Evolutionary conservation across 352 stramenopile species (phyloP), one percentile per base, ranked within the genome.

Genomic region (Phytopythium sindhum): DNA sequence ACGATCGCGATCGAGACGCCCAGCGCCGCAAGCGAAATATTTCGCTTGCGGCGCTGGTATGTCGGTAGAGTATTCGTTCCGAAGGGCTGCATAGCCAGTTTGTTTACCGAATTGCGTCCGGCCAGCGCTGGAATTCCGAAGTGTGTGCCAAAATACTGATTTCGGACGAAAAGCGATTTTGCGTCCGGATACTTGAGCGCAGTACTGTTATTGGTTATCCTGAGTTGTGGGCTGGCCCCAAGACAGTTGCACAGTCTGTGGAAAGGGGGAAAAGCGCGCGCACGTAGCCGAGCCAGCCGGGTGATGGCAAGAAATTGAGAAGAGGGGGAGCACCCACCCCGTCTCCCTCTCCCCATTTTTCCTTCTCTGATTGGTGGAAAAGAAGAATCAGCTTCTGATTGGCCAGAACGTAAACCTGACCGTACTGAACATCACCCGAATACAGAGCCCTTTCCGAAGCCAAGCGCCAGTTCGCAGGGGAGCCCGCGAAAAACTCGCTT

Each of bases 361-460:
- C 10, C 5, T 11, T 10, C 41, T 55, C 2, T 6, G 3, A 42
- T 57, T 57, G 51, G 51, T 57, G 2, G 14, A 57, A 53, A 53
- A 26, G n/a, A n/a, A n/a, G n/a, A n/a, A n/a, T n/a, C n/a, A n/a
- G n/a, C 2, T 21, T 61, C 15, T 39, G 24, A 61, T 61, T 61
- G 56, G 56, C 10, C 4, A 17, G 35, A 41, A 41, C 23, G 7
- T 28, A 10, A 24, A 48, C 11, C 9, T 26, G 19, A 60, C 55
- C 7, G n/a, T 47, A 55, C 24, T 55, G 14, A 23, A 14, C 21
- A 4, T 23, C 1, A 53, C n/a, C 45, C 23, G 9, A 33, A 31
- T 53, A 53, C 45, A 53, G 45, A 8, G n/a, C 45, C 23, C 0
- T 33, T 53, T 31, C 21, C 45, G 45, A 7, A 31, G 26, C 26